Percentiles rank a stretch among this genome's conserved stretches.
phyloP scores from a whole-genome alignment of 495 filamentous ascomycete species.

The Staphylotrichum tortipilum region DNA sequence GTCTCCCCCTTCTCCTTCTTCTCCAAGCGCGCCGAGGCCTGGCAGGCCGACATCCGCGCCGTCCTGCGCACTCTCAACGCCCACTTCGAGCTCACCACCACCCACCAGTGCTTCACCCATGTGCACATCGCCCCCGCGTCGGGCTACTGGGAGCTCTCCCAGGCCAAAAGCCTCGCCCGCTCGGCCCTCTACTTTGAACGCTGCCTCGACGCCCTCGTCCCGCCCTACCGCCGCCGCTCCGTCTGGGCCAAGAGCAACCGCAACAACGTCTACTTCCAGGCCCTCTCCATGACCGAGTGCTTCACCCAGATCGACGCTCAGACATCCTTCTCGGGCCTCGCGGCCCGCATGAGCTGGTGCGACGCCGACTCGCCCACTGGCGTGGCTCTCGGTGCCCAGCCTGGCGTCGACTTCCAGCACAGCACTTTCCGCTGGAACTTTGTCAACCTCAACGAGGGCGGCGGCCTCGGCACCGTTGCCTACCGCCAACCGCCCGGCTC shows the following conservation, averaged over 20 bases:
- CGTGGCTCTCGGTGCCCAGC: conserved; percentile 7
- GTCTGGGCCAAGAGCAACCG: conserved; percentile 27
- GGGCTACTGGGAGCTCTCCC: conserved; percentile 15
- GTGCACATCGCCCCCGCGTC: conserved; percentile 19
- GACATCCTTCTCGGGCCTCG: conserved; percentile 3
- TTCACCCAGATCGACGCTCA: conserved; percentile 11
- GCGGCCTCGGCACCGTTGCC: conserved; percentile 18
- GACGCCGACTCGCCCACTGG: conserved; percentile 15
- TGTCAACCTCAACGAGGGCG: conserved; percentile 1
- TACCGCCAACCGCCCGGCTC: conserved; percentile 21
- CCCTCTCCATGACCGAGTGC: conserved; percentile 8
- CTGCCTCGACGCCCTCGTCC: conserved; percentile 25
- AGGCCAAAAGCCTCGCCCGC: conserved; percentile 19
- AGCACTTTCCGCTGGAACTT: conserved; percentile 22
- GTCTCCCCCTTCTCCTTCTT: conserved; percentile 23
- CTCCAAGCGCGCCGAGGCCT: conserved; percentile 7
- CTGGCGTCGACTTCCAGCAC: conserved; percentile 13
- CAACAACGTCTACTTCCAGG: conserved; percentile 15
- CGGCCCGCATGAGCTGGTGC: conserved; percentile 22
- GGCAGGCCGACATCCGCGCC: conserved; percentile 12
- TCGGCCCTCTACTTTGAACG: conserved; percentile 24
- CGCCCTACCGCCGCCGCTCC: conserved; percentile 16
- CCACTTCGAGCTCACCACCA: conserved; percentile 21
- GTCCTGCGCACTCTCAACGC: conserved; percentile 17
- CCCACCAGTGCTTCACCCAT: conserved; percentile 22